Percentiles rank a stretch among this genome's conserved stretches.
Evolutionary conservation across 1,284 basidiomycete genomes (phyloP).

Genomic region (Moesziomyces antarcticus): DNA sequence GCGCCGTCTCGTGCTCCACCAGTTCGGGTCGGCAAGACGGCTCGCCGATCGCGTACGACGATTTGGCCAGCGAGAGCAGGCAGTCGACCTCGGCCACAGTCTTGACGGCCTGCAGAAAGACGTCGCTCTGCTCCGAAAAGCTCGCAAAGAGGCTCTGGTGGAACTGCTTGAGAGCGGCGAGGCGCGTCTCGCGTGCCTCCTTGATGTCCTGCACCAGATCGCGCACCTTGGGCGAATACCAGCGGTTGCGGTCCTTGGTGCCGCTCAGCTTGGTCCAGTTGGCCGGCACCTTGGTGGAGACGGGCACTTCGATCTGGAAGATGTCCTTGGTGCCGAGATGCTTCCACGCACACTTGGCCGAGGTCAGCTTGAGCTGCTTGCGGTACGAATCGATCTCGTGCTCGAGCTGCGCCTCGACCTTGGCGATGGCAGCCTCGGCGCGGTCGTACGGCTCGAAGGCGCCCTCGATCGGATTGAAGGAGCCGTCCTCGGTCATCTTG

Average conservation of each 20-base stretch:
- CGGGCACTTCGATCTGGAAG: slow-evolving; percentile 65
- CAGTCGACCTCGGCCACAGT: slow-evolving; percentile 90
- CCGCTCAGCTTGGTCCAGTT: slow-evolving; percentile 62
- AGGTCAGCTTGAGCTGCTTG: slow-evolving; percentile 50
- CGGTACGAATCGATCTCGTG: slow-evolving; percentile 49
- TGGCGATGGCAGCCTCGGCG: slow-evolving; percentile 48
- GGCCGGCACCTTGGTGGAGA: slow-evolving; percentile 59
- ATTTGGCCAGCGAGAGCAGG: slow-evolving; percentile 88
- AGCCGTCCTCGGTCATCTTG: slow-evolving; percentile 57
- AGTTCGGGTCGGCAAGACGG: slow-evolving; percentile 91
- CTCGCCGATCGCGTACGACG: slow-evolving; percentile 88
- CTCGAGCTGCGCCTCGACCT: slow-evolving; percentile 59
- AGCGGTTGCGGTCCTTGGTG: slow-evolving; percentile 64
- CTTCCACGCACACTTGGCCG: slow-evolving; percentile 60
- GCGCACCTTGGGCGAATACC: slow-evolving; percentile 62
- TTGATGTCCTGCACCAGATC: slow-evolving; percentile 66
- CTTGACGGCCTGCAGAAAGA: slow-evolving; percentile 68
- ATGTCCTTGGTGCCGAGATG: slow-evolving; percentile 67
- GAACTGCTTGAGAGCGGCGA: slow-evolving; percentile 64
- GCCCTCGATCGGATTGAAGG: slow-evolving; percentile 57
- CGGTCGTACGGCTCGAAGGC: slow-evolving; percentile 57
- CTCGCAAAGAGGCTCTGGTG: slow-evolving; percentile 73
- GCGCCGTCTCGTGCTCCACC: slow-evolving; percentile 80
- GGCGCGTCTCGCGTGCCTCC: slow-evolving; percentile 64
- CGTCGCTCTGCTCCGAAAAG: slow-evolving; percentile 80